Evolutionary conservation across 768 basidiomycete genomes (phyloP).

Genomic region (Pleurotus tuoliensis): DNA sequence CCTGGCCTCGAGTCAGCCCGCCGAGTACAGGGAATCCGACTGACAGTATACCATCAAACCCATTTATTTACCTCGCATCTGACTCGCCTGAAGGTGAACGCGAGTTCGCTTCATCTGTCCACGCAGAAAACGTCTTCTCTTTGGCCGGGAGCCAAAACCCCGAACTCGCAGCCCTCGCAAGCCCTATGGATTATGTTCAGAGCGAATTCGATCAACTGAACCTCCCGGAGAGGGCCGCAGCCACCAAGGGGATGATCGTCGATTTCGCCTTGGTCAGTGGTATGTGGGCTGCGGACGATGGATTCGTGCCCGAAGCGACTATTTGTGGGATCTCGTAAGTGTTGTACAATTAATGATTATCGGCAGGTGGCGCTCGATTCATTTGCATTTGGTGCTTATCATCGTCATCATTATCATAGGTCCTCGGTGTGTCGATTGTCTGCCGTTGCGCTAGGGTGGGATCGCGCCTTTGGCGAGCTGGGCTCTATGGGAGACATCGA

Average conservation of each 20-base stretch:
- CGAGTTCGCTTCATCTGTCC: conserved; percentile 38
- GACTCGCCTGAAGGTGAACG: conserved; percentile 45
- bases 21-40: conserved; percentile 11
- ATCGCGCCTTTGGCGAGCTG: conserved; percentile 53
- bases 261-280: conserved; percentile 68
- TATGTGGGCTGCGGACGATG: conserved; percentile 46
- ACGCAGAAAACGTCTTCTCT: conserved; percentile 37
- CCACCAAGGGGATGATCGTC: conserved; percentile 62
- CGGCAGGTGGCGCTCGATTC: neutral
- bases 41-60: conserved; percentile 16
- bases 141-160: conserved; percentile 37
- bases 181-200: conserved; percentile 53
- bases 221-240: conserved; percentile 36
- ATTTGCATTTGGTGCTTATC: too few relatives aligned
- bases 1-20: conserved; percentile 33
- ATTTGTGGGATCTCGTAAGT: conserved; percentile 59
- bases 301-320: conserved; percentile 44
- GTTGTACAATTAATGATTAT: too few relatives aligned
- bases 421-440: conserved; percentile 59
- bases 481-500: conserved; percentile 45
- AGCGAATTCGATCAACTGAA: conserved; percentile 39
- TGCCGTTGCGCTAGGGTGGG: conserved; percentile 63
- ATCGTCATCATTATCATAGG: conserved; percentile 25
- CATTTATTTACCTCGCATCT: conserved; percentile 55
- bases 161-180: conserved; percentile 43